Conservation (phyloP, 148 eudicot species). For the Chenopodium quinoa region DNA sequence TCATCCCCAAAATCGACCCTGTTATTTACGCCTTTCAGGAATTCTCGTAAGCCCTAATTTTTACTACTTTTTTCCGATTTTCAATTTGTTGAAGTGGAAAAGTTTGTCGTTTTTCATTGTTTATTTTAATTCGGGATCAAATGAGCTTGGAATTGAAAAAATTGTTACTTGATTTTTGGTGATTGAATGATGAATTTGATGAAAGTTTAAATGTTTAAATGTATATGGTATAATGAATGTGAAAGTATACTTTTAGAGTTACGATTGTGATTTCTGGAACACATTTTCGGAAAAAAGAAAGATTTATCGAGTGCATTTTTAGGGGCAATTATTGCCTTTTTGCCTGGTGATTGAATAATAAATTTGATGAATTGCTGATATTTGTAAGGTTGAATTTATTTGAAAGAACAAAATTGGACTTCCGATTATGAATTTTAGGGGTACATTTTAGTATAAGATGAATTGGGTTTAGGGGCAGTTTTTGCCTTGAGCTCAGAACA, state of each 20-base stretch:
- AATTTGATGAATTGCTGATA: neutral
- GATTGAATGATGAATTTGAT: neutral
- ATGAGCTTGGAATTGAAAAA: neutral
- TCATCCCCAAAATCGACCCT: conserved; percentile 90
- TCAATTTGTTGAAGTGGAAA: neutral
- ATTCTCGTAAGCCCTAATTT: conserved; percentile 63
- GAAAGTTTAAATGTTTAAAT: neutral
- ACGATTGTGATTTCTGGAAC: neutral
- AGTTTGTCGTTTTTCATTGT: neutral
- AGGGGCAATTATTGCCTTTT: too few relatives aligned
- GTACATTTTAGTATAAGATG: neutral
- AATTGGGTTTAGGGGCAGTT: too few relatives aligned
- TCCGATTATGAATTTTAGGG: neutral
- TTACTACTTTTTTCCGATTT: neutral
- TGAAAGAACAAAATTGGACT: neutral
- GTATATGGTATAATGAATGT: neutral
- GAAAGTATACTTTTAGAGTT: neutral
- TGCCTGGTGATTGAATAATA: neutral
- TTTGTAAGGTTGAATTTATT: neutral
- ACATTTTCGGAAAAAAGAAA: too few relatives aligned
- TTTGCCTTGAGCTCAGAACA: neutral
- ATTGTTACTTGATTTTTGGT: neutral
- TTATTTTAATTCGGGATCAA: neutral
- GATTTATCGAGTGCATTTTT: too few relatives aligned
- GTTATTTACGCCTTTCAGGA: conserved; percentile 84